phyloP scores from a whole-genome alignment of 352 stramenopile genomes.

The Saprolegnia parasitica region DNA sequence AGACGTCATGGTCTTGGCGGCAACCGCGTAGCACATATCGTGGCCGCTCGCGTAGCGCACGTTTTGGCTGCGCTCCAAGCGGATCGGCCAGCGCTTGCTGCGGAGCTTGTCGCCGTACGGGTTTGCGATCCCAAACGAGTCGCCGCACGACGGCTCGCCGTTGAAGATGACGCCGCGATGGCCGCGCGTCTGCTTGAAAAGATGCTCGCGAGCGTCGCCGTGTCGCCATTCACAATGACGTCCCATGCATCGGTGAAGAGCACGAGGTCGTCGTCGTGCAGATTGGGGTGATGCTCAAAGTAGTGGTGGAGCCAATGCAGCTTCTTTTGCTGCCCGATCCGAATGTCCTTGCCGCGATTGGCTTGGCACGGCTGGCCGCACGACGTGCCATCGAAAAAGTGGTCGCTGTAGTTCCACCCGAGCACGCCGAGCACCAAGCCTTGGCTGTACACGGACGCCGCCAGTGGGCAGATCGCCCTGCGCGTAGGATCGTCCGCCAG shows the following conservation, averaged over 20 bases:
- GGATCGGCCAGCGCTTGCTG: not conserved
- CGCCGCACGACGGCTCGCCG: constrained; percentile 19
- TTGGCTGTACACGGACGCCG: constrained; percentile 18
- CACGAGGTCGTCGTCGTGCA: constrained; percentile 26
- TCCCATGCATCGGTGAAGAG: constrained; percentile 28
- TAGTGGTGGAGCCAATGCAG: constrained; percentile 27
- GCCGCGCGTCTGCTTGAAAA: constrained; percentile 16
- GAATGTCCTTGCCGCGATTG: constrained; percentile 7
- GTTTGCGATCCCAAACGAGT: constrained; percentile 12
- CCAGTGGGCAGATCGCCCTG: constrained; percentile 8
- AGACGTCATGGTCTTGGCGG: constrained; percentile 9
- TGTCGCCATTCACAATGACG: constrained; percentile 9
- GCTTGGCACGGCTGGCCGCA: constrained; percentile 4
- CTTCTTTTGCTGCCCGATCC: constrained; percentile 25
- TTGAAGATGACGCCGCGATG: constrained; percentile 26
- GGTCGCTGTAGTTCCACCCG: constrained; percentile 24
- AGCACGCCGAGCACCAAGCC: constrained; percentile 11
- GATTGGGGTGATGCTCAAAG: constrained; percentile 14
- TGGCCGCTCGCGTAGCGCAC: not conserved
- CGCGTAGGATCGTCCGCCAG: not conserved
- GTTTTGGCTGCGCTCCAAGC: not conserved
- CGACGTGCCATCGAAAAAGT: constrained; percentile 22
- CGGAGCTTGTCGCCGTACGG: constrained; percentile 22
- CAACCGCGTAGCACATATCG: constrained; percentile 20
- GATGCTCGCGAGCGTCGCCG: not conserved